Conservation (phyloP, 2,329 filamentous ascomycete genomes). For the Colletotrichum sp. region DNA sequence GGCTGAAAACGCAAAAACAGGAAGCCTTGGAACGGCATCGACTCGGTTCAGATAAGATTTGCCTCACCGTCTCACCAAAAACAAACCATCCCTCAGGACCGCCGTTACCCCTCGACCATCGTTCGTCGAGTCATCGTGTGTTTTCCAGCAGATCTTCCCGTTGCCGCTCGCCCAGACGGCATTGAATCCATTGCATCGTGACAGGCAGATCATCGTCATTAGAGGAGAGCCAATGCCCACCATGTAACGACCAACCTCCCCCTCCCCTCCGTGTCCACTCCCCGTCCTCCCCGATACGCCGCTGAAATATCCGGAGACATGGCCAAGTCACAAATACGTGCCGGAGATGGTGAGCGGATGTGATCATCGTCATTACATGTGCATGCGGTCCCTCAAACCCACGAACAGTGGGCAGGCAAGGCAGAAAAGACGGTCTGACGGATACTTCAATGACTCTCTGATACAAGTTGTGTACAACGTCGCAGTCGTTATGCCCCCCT, state of each 20-base stretch:
- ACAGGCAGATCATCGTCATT: neutral
- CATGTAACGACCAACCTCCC: neutral
- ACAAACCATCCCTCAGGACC: neutral
- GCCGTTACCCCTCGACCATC: neutral
- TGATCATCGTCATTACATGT: neutral
- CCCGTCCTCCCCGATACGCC: neutral
- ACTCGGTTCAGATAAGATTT: neutral
- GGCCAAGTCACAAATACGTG: neutral
- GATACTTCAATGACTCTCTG: neutral
- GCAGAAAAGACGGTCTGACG: neutral
- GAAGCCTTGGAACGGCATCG: neutral
- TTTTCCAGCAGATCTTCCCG: neutral
- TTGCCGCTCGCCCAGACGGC: neutral
- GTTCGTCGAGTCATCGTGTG: neutral
- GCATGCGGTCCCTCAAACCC: neutral
- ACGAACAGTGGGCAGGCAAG: neutral
- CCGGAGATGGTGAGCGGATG: neutral
- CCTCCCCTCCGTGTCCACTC: neutral
- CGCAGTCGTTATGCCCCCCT: neutral
- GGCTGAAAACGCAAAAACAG: neutral
- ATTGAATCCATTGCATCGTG: neutral
- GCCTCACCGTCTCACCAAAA: neutral
- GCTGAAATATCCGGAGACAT: neutral
- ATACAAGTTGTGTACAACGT: neutral
- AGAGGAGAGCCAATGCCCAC: neutral